Evolutionary conservation across 352 stramenopile genomes (phyloP).

Genomic region (Globisporangium yorkense): DNA sequence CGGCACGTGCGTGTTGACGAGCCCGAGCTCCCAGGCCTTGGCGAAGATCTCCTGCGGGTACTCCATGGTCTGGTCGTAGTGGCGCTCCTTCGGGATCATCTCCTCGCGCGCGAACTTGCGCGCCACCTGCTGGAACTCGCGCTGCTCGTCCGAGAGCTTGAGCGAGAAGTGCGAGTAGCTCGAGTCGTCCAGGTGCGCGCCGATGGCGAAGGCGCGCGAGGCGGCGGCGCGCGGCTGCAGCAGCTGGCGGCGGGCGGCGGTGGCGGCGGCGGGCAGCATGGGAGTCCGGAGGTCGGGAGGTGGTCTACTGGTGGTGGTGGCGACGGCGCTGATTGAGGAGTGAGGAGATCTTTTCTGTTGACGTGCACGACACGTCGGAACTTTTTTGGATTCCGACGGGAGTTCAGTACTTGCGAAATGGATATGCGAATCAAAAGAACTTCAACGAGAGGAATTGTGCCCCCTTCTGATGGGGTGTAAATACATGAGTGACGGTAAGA

Average conservation of each 20-base stretch:
- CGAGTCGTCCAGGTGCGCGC: conserved; percentile 48
- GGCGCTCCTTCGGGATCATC: conserved; percentile 84
- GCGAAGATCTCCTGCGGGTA: conserved; percentile 86
- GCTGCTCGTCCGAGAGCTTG: conserved; percentile 85
- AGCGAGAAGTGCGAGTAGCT: conserved; percentile 49
- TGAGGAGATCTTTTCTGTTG: conserved; percentile 7
- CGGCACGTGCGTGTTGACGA: conserved; percentile 85
- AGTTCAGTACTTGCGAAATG: not conserved
- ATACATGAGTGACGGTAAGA: no score
- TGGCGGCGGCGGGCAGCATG: conserved; percentile 18
- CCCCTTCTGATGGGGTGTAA: no score
- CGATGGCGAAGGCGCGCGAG: conserved; percentile 34
- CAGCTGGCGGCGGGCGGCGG: conserved; percentile 10
- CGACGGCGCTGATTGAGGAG: conserved; percentile 6
- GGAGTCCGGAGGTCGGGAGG: not conserved
- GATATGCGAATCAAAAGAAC: not conserved
- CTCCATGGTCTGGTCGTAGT: conserved; percentile 82
- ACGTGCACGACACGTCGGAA: not conserved
- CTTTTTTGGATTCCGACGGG: not conserved
- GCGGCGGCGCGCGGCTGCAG: conserved; percentile 6
- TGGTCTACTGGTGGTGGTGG: not conserved
- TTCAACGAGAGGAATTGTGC: not conserved
- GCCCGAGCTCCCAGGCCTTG: conserved; percentile 86
- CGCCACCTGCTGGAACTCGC: conserved; percentile 79
- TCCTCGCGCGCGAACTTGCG: conserved; percentile 88